A percentile compares a stretch with the other conserved stretches of the same genome.
Conservation (phyloP, 1,139 yeast species). For the Spathaspora sp. region DNA sequence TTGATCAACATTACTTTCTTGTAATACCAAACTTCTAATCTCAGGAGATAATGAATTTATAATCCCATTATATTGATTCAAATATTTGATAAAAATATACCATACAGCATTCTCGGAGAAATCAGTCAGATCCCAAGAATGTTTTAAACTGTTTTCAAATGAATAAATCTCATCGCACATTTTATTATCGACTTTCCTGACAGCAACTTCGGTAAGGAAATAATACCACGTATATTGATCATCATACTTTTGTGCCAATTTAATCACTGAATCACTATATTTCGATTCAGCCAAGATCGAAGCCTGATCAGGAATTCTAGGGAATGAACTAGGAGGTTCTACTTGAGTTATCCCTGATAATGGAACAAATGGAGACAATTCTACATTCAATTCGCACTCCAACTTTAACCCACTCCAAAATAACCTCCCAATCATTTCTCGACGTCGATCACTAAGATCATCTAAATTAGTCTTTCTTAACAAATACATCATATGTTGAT, state of each 20-base stretch:
- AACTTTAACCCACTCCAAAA: slow-evolving; percentile 48
- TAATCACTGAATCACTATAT: slow-evolving; percentile 29
- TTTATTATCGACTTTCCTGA: slow-evolving; percentile 46
- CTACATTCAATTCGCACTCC: slow-evolving; percentile 46
- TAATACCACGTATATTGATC: slow-evolving; percentile 48
- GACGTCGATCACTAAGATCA: slow-evolving; percentile 9
- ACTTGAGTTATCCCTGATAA: slow-evolving; percentile 42
- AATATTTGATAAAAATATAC: slow-evolving; percentile 33
- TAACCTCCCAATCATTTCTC: slow-evolving; percentile 21
- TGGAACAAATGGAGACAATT: slow-evolving; percentile 44
- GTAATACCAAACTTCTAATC: slow-evolving; percentile 34
- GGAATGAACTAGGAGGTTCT: slow-evolving; percentile 44
- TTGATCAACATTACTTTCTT: slow-evolving; percentile 35
- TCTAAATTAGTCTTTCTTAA: slow-evolving; percentile 17
- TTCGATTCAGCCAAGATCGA: slow-evolving; percentile 17
- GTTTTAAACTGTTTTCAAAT: slow-evolving; percentile 14
- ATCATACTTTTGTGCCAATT: slow-evolving; percentile 31
- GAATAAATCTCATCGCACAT: slow-evolving; percentile 41
- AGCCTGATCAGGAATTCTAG: slow-evolving; percentile 35
- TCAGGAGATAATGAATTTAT: slow-evolving; percentile 37
- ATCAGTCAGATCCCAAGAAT: slow-evolving; percentile 28
- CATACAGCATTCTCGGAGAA: slow-evolving; percentile 27
- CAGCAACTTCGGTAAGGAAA: slow-evolving; percentile 49
- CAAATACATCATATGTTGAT: slow-evolving; percentile 36
- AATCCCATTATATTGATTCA: slow-evolving; percentile 42